phyloP scores from a whole-genome alignment of 352 stramenopile genomes.

The Pythium rhizo-oryzae region DNA sequence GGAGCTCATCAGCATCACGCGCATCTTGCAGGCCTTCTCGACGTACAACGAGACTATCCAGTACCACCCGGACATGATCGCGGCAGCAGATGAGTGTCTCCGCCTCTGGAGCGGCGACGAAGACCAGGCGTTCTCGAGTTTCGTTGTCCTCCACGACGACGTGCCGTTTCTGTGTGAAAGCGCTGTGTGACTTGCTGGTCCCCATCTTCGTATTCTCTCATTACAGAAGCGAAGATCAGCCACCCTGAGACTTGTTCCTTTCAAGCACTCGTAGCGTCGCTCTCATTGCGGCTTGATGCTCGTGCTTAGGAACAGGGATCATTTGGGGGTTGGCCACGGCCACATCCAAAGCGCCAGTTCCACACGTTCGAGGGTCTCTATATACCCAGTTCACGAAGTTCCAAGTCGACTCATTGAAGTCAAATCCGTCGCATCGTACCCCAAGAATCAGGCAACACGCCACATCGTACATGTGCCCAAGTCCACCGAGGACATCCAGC shows the following conservation, averaged over 20 bases:
- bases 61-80: slow-evolving; percentile 57
- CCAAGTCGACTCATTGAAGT: too few relatives aligned
- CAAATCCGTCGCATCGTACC: too few relatives aligned
- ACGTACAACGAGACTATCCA: slow-evolving; percentile 67
- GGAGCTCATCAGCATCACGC: slow-evolving; percentile 34
- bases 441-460: too few relatives aligned
- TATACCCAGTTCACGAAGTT: too few relatives aligned
- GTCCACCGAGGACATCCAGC: background rate
- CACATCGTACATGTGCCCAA: too few relatives aligned
- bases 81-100: slow-evolving; percentile 50
- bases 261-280: slow-evolving; percentile 25
- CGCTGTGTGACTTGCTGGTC: slow-evolving; percentile 1
- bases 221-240: slow-evolving; percentile 8
- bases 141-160: slow-evolving; percentile 62
- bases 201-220: slow-evolving; percentile 9
- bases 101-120: slow-evolving; percentile 60
- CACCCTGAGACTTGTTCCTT: background rate
- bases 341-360: too few relatives aligned
- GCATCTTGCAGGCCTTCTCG: slow-evolving; percentile 64
- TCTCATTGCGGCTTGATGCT: slow-evolving; percentile 45
- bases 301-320: background rate
- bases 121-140: slow-evolving; percentile 63
- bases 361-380: too few relatives aligned
- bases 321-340: too few relatives aligned
- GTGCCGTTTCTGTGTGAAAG: slow-evolving; percentile 42